Percentiles rank a stretch among this genome's conserved stretches.
Conservation (phyloP, 805 yeast genomes). For the Saturnispora galanensis region DNA sequence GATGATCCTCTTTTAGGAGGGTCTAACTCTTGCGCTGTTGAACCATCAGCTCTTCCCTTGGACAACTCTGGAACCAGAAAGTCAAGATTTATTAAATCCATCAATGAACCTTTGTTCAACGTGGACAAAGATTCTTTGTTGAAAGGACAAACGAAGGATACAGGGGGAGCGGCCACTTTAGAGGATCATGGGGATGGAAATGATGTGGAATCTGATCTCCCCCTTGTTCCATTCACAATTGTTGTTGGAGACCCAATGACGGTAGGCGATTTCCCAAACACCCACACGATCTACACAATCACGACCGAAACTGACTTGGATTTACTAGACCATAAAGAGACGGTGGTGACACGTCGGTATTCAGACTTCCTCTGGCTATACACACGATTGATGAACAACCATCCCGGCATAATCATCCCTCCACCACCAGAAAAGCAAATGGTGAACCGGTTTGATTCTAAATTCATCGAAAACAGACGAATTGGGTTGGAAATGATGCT, state of each 20-base stretch:
- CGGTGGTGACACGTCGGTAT: conserved; percentile 72
- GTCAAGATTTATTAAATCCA: conserved; percentile 15
- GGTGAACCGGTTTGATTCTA: conserved; percentile 84
- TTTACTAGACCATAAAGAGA: conserved; percentile 28
- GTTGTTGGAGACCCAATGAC: conserved; percentile 84
- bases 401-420: conserved; percentile 86
- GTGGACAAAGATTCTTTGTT: conserved; percentile 18
- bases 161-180: background rate
- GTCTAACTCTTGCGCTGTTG: no score
- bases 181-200: background rate
- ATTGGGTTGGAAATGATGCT: conserved; percentile 82
- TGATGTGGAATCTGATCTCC: conserved; percentile 8
- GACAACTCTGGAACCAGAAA: conserved; percentile 23
- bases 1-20: background rate
- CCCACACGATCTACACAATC: conserved; percentile 83
- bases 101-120: conserved; percentile 47
- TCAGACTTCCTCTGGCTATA: conserved; percentile 92
- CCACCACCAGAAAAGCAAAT: conserved; percentile 95
- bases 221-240: conserved; percentile 40
- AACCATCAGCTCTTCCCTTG: conserved; percentile 15
- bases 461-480: conserved; percentile 79
- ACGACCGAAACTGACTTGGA: conserved; percentile 46
- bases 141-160: background rate
- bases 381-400: conserved; percentile 73
- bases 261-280: conserved; percentile 81